Base-by-base conservation (phyloP, 176 grass and related monocot species). In the Raddia distichophylla region DNA sequence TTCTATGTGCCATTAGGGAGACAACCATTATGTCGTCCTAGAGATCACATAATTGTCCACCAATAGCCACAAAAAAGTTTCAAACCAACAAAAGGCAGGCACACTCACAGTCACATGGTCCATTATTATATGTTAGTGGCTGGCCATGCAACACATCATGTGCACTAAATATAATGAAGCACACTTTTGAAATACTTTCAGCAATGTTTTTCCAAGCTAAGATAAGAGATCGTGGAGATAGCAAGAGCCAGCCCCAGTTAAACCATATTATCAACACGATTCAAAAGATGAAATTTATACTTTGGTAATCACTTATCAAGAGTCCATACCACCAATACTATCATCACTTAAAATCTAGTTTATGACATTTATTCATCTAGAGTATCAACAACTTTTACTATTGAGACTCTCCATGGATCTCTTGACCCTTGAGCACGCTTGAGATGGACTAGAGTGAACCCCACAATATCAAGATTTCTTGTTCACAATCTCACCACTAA, bases 1-100 rank as follows among this genome's bases (percentile, higher is more conserved):
- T 75, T 63, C 49, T 66, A 57, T 72, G 59, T 65, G 18, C 22
- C 55, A 80, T 79, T 48, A 72, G 70, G 82, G 70, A 71, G 22
- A 89, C 76, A 65, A 15, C 22, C 50, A 71, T 76, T 74, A 63
- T 84, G 64, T 50, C 18, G 64, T 49, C 32, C 27, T 14, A 64
- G 17, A 69, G 40, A 73, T 27, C 66, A 78, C 60, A 77, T 52
- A 76, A 44, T 59, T 76, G 32, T 77, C 34, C 65, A 72, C 69
- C 65, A 72, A 54, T 33, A 59, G 58, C 44, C 35, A 55, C 64
- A 57, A 77, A 81, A 76, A 72, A 34, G 73, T 60, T 64, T 51
- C 33, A 63, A 77, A 87, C 52, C 34, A 68, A 65, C 43, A 67
- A 61, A 69, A 45, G 17, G 14, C 6, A 32, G 22, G 45, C 35